Conservation (phyloP, 768 basidiomycete species). For the Boletellus emodensis region DNA sequence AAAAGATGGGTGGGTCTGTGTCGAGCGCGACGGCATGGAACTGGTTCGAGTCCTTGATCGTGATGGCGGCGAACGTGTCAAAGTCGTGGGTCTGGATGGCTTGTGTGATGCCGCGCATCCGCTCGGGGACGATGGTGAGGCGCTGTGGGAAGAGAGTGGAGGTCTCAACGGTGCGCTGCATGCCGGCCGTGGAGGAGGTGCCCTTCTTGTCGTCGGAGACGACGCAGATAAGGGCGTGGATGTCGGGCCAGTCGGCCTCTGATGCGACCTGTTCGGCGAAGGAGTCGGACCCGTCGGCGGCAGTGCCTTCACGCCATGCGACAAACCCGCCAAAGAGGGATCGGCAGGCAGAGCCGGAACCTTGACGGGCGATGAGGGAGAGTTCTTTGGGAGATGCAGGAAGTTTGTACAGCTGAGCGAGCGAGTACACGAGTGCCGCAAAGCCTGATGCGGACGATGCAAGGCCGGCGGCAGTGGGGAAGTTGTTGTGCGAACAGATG, state of each 20-base stretch:
- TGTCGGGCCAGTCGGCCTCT: conserved; percentile 85
- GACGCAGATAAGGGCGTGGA: conserved; percentile 96
- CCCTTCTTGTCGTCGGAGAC: conserved; percentile 96
- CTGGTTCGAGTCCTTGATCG: conserved; percentile 97
- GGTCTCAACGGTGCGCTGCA: conserved; percentile 97
- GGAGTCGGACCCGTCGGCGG: conserved; percentile 74
- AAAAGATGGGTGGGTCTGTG: conserved; percentile 97
- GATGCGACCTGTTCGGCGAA: conserved; percentile 85
- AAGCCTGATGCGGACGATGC: conserved; percentile 98
- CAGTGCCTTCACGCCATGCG: conserved; percentile 69
- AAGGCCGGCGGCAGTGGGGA: conserved; percentile 97
- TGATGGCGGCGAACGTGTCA: conserved; percentile 82
- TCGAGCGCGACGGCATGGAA: conserved; percentile 98
- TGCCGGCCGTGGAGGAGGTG: conserved; percentile 90
- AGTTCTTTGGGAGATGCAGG: conserved; percentile 75
- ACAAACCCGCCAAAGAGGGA: conserved; percentile 98
- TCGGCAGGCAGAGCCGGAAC: conserved; percentile 96
- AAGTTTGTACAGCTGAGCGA: conserved; percentile 82
- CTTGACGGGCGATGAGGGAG: conserved; percentile 93
- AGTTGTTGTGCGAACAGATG: conserved; percentile 96
- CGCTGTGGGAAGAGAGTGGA: conserved; percentile 85
- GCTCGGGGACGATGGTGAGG: conserved; percentile 83
- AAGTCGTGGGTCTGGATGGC: conserved; percentile 84
- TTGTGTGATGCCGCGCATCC: conserved; percentile 77
- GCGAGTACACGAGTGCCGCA: conserved; percentile 88